These are phyloP conservation scores for Eimeria sp. DNA, from an alignment of 169 alveolate genomes.

Conservation along the genomic window DNA sequence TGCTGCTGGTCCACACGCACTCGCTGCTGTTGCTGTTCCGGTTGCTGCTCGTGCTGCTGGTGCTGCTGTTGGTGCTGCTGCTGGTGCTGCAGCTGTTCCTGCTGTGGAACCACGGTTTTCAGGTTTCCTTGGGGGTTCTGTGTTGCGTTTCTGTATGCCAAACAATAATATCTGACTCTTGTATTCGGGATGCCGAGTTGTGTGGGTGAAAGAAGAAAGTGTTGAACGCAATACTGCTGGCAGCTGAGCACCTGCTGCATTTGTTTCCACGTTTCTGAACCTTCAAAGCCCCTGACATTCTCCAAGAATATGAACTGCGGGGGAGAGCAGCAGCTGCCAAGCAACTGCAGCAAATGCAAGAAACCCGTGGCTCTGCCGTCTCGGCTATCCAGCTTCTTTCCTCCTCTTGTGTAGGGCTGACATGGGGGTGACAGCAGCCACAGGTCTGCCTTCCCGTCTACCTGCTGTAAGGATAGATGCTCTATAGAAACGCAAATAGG, in stretches of 20 bases:
- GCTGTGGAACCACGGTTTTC: not conserved
- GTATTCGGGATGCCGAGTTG: conserved; percentile 90
- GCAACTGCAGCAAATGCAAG: conserved; percentile 85
- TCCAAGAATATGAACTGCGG: conserved; percentile 89
- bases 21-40: not conserved
- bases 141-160: conserved; percentile 84
- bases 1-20: not conserved
- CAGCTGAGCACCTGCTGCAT: conserved; percentile 76
- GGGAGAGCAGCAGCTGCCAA: conserved; percentile 65
- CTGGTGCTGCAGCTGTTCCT: not conserved
- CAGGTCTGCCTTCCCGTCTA: conserved; percentile 82
- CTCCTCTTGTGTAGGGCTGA: conserved; percentile 90
- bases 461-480: conserved; percentile 54
- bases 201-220: conserved; percentile 89
- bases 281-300: conserved; percentile 90
- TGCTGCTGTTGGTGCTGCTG: conserved; percentile 13
- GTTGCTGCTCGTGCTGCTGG: not conserved
- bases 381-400: conserved; percentile 82
- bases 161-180: conserved; percentile 90
- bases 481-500: conserved; percentile 62
- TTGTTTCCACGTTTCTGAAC: conserved; percentile 85
- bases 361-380: conserved; percentile 84
- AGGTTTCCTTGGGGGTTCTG: not conserved
- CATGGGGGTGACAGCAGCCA: conserved; percentile 94
- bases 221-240: conserved; percentile 83